Evolutionary conservation across 164 flowering plant genomes (phyloP), one percentile per base, ranked within the genome.

Genomic region (Hamamelis virginiana): DNA sequence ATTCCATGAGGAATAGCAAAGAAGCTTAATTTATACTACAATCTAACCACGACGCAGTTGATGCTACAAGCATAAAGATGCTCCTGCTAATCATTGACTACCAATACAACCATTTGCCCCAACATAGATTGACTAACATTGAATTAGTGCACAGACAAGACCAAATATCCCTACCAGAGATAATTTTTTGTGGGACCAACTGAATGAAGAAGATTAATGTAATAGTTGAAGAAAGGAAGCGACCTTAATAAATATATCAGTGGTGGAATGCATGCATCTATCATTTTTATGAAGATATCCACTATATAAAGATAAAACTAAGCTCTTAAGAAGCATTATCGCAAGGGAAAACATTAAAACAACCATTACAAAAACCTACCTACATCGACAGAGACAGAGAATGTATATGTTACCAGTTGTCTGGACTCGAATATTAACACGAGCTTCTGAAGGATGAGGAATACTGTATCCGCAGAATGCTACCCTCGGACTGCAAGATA

Each of bases 361-460:
- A 41, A 60, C 50, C 21, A 19, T 5, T 8, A 57, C n/a, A 27
- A 33, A 16, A 41, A 65, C 9, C 47, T 0, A 1, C 23, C 10
- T n/a, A 56, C 22, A 0, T 48, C 41, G 41, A 25, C 11, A 50
- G 28, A 21, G 23, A 59, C 12, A 69, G 27, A 56, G 56, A 15
- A 3, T 74, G 9, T 14, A 51, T 0, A 23, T 15, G 4, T 26
- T 83, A 91, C 97, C 96, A 72, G 94, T 88, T 47, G 98, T 94
- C 76, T 92, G 97, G 45, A 94, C 90, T 77, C 97, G 80, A 64
- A 94, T 84, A 65, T 92, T 94, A 51, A 94, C 98, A 3, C 85
- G 83, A 68, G 87, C 87, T 65, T 91, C 94, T 15, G 97, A 85
- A 72, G 98, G 98, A 82, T 94, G 98, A 74, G 97, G 98, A 71